Percentiles rank a stretch among this genome's conserved stretches.
These are phyloP conservation scores for Teunomyces barrocoloradensis DNA, from an alignment of 805 yeast species.

Conservation along the genomic window DNA sequence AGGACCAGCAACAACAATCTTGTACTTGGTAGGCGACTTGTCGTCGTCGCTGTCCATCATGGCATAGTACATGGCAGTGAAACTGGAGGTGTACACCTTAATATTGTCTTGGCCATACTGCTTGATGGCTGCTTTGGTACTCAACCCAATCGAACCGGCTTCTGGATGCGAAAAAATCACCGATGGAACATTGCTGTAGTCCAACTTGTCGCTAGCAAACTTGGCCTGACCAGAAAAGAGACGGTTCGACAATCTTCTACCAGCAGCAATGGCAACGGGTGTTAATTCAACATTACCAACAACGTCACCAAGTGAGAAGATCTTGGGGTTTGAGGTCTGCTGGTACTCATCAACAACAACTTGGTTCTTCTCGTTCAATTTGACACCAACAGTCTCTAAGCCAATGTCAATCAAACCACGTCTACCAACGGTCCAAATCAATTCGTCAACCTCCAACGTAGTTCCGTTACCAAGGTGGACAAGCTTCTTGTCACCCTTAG, in stretches of 20 bases:
- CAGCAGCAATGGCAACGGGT: constrained; percentile 98
- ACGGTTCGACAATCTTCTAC: constrained; percentile 89
- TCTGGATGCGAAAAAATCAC: constrained; percentile 99
- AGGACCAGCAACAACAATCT: constrained; percentile 71
- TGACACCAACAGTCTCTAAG: constrained; percentile 71
- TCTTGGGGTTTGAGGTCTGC: constrained; percentile 65
- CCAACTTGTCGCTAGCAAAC: constrained; percentile 75
- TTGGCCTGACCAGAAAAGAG: constrained; percentile 73
- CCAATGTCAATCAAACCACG: constrained; percentile 71
- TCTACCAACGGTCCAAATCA: constrained; percentile 96
- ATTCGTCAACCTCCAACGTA: constrained; percentile 60
- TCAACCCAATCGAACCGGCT: constrained; percentile 89
- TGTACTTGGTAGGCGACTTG: constrained; percentile 86
- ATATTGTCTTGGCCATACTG: constrained; percentile 78
- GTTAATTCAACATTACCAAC: constrained; percentile 91
- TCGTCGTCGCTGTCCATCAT: constrained; percentile 60
- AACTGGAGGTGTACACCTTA: constrained; percentile 78
- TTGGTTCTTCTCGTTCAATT: constrained; percentile 57
- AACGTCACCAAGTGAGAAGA: constrained; percentile 91
- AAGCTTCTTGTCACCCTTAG: constrained; percentile 32
- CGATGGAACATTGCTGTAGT: constrained; percentile 83
- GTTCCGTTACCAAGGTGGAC: constrained; percentile 38
- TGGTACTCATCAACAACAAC: constrained; percentile 86
- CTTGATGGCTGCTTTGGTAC: constrained; percentile 72
- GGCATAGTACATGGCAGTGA: constrained; percentile 91